Conservation (phyloP, 208 protist species). For the Phytomonas serpens region DNA sequence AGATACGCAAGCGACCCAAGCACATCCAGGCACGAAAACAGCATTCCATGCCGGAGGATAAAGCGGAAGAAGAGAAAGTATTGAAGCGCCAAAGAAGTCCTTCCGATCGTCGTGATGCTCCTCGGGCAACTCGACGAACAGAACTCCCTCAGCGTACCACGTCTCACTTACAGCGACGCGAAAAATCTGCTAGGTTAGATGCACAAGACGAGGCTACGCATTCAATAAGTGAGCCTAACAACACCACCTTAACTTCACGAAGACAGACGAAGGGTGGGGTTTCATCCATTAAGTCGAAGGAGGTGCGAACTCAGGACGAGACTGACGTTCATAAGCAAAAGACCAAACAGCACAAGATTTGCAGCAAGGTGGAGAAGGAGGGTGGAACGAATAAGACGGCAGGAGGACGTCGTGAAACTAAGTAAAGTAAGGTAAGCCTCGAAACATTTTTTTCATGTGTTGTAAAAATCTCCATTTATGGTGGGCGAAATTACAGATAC, state of each 20-base stretch:
- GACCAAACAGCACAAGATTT: neutral
- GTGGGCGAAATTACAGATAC: neutral
- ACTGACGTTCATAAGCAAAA: neutral
- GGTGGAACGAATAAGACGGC: neutral
- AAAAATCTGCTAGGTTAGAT: neutral
- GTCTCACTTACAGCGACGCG: neutral
- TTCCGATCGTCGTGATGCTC: neutral
- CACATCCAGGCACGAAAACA: slow-evolving; percentile 7
- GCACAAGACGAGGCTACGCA: neutral
- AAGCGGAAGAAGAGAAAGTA: slow-evolving; percentile 13
- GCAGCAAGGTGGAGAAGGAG: neutral
- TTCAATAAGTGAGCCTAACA: neutral
- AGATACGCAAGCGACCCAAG: neutral
- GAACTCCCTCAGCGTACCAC: neutral
- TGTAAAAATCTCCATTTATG: neutral
- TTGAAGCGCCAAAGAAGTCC: slow-evolving; percentile 7
- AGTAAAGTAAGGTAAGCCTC: neutral
- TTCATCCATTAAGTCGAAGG: neutral
- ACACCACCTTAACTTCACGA: neutral
- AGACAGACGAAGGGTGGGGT: neutral
- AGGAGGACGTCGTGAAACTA: neutral
- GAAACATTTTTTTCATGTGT: neutral
- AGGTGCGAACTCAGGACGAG: neutral
- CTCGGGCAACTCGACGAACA: neutral
- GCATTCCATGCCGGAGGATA: slow-evolving; percentile 13